Base-by-base conservation (phyloP, 1,284 basidiomycete genomes). In the Irpex rosettiformis region DNA sequence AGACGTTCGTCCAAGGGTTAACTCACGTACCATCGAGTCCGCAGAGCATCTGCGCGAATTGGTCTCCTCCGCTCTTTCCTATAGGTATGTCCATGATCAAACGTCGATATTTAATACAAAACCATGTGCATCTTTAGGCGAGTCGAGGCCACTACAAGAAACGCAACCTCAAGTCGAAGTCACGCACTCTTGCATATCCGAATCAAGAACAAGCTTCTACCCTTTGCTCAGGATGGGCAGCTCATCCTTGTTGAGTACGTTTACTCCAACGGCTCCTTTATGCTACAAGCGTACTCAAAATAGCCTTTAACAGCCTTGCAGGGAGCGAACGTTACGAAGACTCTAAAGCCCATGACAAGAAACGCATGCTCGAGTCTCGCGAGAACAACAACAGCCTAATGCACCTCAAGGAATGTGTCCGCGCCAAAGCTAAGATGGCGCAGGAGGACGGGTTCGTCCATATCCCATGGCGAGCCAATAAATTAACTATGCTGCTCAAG, bases 301-400 rank as follows among this genome's bases (percentile, higher is more conserved):
- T 8, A 18, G 11, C 16, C 24, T n/a, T 10, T 30, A 18, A 29
- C 43, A 73, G 72, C 61, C 61, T 73, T 25, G 72, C 71, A 5
- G 72, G 72, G 16, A 72, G 70, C 47, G 72, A 73, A 58, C 65
- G 72, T 2, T 69, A 73, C 57, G 72, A 73, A 53, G 72, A 73
- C 58, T 72, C 69, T 10, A 73, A 73, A 58, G 65, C 62, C 11
- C 72, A 73, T 59, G 67, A 69, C 54, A 73, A 72, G 55, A 66
- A 70, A 58, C 70, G 69, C 51, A 73, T 72, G 70, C 62, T 67
- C 7, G 69, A 75, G 59, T 66, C 70, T 22, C 58, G 68, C 4
- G 73, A 73, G 59, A 74, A 74, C 61, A 74, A 74, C 62, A 73
- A 73, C 58, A 70, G 69, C 45, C 63, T 75, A 13, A 72, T 73